phyloP scores from a whole-genome alignment of 208 protist species.

The Crithidia mellificae region DNA sequence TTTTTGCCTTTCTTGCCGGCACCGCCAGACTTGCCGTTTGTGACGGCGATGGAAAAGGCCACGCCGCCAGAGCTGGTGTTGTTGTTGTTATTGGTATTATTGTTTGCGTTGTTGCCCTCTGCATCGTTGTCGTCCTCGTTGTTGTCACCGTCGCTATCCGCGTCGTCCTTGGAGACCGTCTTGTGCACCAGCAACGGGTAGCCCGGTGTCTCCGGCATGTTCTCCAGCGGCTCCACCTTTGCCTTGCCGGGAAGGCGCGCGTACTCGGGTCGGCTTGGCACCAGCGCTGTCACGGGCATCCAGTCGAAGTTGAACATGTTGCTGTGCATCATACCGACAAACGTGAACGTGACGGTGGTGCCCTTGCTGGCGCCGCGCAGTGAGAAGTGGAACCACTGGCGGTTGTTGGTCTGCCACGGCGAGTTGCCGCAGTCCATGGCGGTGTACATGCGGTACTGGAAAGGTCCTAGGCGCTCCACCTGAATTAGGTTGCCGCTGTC shows the following conservation, averaged over 20 bases:
- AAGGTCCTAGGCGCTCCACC: slow-evolving; percentile 73
- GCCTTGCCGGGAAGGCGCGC: slow-evolving; percentile 64
- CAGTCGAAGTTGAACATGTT: slow-evolving; percentile 87
- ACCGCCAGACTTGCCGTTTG: slow-evolving; percentile 9
- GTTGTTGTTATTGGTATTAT: slow-evolving; percentile 1
- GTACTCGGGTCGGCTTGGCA: slow-evolving; percentile 64
- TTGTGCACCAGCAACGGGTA: slow-evolving; percentile 72
- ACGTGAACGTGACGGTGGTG: slow-evolving; percentile 51
- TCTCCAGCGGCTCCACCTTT: slow-evolving; percentile 53
- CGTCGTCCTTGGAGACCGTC: slow-evolving; percentile 14
- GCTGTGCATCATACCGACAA: slow-evolving; percentile 86
- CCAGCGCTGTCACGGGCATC: slow-evolving; percentile 76
- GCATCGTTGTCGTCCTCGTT: slow-evolving; percentile 37
- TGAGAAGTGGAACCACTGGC: slow-evolving; percentile 94
- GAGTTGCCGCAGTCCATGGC: slow-evolving; percentile 86
- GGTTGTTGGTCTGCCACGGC: slow-evolving; percentile 81
- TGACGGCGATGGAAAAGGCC: slow-evolving; percentile 23
- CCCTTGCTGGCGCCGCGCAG: slow-evolving; percentile 75
- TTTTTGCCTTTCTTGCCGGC: slow-evolving; percentile 41
- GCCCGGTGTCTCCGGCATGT: slow-evolving; percentile 78
- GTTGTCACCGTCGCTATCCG: slow-evolving; percentile 33
- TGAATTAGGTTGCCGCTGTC: slow-evolving; percentile 91
- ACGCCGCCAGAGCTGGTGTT: slow-evolving; percentile 22
- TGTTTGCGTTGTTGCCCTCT: neutral
- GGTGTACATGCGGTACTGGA: slow-evolving; percentile 78